phyloP scores from a whole-genome alignment of 2,329 filamentous ascomycete species.

The Calonectria honghensis region DNA sequence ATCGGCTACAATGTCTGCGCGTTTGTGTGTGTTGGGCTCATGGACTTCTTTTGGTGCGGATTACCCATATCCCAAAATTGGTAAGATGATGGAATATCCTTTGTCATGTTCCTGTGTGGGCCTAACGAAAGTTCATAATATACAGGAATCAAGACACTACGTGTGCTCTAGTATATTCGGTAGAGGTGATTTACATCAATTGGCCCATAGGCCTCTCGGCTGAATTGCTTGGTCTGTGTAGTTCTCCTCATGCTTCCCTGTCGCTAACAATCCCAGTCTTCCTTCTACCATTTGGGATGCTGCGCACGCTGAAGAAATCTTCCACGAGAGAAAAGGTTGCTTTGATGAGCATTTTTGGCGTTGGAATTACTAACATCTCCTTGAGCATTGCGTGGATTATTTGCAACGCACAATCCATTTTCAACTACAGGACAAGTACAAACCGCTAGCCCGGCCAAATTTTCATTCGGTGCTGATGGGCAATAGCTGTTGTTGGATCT shows the following conservation, averaged over 20 bases:
- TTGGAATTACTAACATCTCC: not conserved
- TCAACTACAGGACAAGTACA: not conserved
- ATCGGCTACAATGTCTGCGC: too few relatives aligned
- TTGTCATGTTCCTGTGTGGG: too few relatives aligned
- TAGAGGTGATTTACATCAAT: not conserved
- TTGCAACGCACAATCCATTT: not conserved
- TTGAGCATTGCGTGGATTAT: constrained; percentile 1
- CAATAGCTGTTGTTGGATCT: not conserved
- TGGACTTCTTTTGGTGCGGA: too few relatives aligned
- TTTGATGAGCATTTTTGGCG: not conserved
- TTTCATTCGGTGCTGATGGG: not conserved
- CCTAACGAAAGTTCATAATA: too few relatives aligned
- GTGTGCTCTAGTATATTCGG: too few relatives aligned
- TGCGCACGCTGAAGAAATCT: constrained; percentile 1
- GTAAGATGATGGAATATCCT: too few relatives aligned
- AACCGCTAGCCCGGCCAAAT: not conserved
- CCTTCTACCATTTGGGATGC: constrained; percentile 18
- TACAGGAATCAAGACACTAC: too few relatives aligned
- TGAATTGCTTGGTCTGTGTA: constrained; percentile 11
- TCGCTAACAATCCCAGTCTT: not conserved
- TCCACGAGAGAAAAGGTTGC: constrained; percentile 2
- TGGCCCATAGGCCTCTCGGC: constrained; percentile 10
- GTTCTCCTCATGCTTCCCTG: not conserved
- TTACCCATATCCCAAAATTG: too few relatives aligned
- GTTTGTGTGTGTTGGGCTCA: too few relatives aligned